These are phyloP conservation scores for Mycena haematopus DNA, from an alignment of 768 basidiomycete species.

Conservation along the genomic window DNA sequence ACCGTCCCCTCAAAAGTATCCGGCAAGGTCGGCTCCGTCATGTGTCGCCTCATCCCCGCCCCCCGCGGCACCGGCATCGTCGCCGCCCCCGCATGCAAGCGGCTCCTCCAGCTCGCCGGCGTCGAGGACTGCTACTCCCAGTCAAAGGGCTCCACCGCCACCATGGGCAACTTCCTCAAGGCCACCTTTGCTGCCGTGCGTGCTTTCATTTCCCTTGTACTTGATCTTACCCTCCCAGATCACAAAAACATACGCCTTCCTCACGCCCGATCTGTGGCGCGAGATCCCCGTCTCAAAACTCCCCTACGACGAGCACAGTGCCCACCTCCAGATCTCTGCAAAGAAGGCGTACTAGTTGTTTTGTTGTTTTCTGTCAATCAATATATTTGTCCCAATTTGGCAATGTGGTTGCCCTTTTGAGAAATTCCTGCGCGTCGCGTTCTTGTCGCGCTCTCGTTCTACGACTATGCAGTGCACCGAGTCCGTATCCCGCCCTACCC, in stretches of 20 bases:
- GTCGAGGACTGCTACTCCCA: conserved; percentile 98
- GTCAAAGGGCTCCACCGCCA: conserved; percentile 97
- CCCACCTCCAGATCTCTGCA: conserved; percentile 84
- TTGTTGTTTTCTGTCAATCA: too few relatives aligned
- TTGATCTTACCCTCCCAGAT: conserved; percentile 56
- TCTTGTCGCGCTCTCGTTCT: not conserved
- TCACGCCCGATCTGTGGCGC: conserved; percentile 97
- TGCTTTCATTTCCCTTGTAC: conserved; percentile 25
- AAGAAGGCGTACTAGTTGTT: conserved; percentile 72
- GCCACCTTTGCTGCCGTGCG: conserved; percentile 91
- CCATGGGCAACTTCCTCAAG: conserved; percentile 99
- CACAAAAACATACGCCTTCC: conserved; percentile 97
- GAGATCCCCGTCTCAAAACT: conserved; percentile 89
- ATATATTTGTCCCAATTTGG: not conserved
- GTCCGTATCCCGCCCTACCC: conserved; percentile 2
- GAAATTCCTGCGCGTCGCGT: not conserved
- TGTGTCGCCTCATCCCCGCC: conserved; percentile 98
- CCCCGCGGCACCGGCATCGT: conserved; percentile 99
- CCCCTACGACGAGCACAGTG: conserved; percentile 95
- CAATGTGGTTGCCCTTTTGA: not conserved
- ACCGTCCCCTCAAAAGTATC: conserved; percentile 98
- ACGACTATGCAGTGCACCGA: conserved; percentile 2
- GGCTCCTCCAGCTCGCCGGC: conserved; percentile 96
- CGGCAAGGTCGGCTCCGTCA: conserved; percentile 98
- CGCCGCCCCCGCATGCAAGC: conserved; percentile 96